Evolutionary conservation across 2,329 filamentous ascomycete species (phyloP), one percentile per base, ranked within the genome.

Genomic region (Bipolaris sorokiniana): DNA sequence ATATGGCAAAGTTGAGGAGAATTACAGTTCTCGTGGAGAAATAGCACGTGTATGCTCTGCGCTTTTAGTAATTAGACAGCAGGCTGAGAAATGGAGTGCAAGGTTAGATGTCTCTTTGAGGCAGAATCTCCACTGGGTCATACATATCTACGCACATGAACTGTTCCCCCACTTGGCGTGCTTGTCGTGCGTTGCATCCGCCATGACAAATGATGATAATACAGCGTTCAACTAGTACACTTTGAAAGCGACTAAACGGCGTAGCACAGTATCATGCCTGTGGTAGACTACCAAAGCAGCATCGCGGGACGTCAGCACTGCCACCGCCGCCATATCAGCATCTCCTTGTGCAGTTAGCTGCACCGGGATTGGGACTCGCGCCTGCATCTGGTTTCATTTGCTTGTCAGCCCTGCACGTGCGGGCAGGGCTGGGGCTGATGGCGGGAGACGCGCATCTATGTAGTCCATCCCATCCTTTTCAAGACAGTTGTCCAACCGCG

Each of bases 311-410:
- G 69, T 66, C 48, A 47, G 54, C 54, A 74, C 71, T 71, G 71
- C 71, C 71, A 73, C 71, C 62, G 65, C 69, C 61, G 62, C 63
- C 56, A 64, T 57, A 64, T 65, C 58, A 68, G 68, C 67, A 69
- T 56, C 59, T 63, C 55, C 41, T 62, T 60, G 54, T 58, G 63
- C 64, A 61, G 60, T 61, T 60, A 51, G 59, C 62, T 66, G 67
- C 61, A 64, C 51, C 48, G 58, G 58, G 54, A 41, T 56, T 57
- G 58, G 54, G 64, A 46, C 57, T 62, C 65, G 56, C 58, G 58
- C 44, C 28, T 31, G 55, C 58, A 54, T 48, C 51, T 56, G 56
- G 57, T 60, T 68, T 61, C 28, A 67, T 70, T 68, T 64, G 70
- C 63, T 68, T 33, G 62, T 53, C 46, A 51, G 54, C 54, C 57